Conservation (phyloP, 441 rosid genomes). For the Bocquillonia castaneifolia region DNA sequence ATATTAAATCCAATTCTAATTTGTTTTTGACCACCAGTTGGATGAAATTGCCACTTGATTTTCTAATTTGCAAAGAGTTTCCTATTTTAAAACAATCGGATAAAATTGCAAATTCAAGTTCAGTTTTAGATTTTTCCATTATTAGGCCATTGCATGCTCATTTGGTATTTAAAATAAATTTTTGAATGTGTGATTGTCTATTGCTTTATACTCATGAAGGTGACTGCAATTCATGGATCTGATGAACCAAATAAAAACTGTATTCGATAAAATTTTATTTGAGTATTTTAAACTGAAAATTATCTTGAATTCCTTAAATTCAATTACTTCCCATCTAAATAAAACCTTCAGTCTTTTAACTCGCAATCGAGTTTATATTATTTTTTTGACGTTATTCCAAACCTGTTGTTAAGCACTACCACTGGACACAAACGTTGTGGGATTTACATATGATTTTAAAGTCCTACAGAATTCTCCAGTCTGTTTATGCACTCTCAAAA, state of each 20-base stretch:
- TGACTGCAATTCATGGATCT: not conserved
- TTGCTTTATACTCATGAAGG: not conserved
- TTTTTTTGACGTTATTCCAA: not conserved
- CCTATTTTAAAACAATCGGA: not conserved
- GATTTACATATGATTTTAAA: not conserved
- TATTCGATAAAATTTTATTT: not conserved
- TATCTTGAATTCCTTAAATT: not conserved
- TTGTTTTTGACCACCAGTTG: not conserved
- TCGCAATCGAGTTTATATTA: not conserved
- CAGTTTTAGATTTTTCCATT: too few species aligned
- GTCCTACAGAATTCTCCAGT: not conserved
- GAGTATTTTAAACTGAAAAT: not conserved
- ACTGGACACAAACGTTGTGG: not conserved
- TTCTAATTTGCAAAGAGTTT: not conserved
- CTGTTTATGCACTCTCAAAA: not conserved
- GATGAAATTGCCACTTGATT: too few species aligned
- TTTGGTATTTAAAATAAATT: not conserved
- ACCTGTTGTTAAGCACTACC: not conserved
- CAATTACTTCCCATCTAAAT: not conserved
- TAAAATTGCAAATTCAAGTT: not conserved
- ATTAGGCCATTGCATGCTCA: not conserved
- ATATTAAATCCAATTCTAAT: not conserved
- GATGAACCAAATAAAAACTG: not conserved
- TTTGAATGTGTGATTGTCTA: not conserved
- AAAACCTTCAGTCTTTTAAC: not conserved